These are phyloP conservation scores for Waitea zeae DNA, from an alignment of 1,284 basidiomycete genomes.

Conservation along the genomic window DNA sequence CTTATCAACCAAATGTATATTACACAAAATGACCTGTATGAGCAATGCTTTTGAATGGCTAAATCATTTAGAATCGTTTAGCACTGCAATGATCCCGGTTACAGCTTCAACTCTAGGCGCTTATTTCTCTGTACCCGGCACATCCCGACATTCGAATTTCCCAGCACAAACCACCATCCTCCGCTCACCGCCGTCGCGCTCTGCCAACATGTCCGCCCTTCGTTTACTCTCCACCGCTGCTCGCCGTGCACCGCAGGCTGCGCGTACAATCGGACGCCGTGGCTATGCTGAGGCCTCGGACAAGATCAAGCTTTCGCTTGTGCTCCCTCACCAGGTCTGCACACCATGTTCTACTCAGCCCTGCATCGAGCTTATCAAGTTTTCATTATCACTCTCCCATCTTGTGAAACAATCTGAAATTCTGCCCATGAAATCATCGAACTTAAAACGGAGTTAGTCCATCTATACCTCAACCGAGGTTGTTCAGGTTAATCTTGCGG, in stretches of 20 bases:
- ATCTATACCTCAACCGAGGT: constrained; percentile 81
- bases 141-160: too few relatives aligned
- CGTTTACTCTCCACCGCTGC: constrained; percentile 48
- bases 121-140: too few relatives aligned
- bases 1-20: too few relatives aligned
- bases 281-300: constrained; percentile 80
- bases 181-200: constrained; percentile 1
- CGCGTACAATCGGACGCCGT: constrained; percentile 39
- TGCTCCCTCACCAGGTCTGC: constrained; percentile 85
- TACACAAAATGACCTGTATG: too few relatives aligned
- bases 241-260: constrained; percentile 32
- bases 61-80: too few relatives aligned
- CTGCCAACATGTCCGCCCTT: constrained; percentile 48
- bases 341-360: constrained; percentile 5
- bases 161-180: too few relatives aligned
- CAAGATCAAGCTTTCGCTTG: constrained; percentile 81
- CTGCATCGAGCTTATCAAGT: too few relatives aligned
- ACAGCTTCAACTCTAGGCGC: too few relatives aligned
- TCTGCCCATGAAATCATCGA: background rate
- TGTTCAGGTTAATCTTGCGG: constrained; percentile 85
- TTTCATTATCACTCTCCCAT: too few relatives aligned
- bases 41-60: too few relatives aligned
- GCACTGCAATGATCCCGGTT: too few relatives aligned
- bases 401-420: background rate
- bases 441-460: constrained; percentile 29